These are phyloP conservation scores for Nicotiana rustica DNA, from an alignment of 305 asterid species.

Conservation along the genomic window DNA sequence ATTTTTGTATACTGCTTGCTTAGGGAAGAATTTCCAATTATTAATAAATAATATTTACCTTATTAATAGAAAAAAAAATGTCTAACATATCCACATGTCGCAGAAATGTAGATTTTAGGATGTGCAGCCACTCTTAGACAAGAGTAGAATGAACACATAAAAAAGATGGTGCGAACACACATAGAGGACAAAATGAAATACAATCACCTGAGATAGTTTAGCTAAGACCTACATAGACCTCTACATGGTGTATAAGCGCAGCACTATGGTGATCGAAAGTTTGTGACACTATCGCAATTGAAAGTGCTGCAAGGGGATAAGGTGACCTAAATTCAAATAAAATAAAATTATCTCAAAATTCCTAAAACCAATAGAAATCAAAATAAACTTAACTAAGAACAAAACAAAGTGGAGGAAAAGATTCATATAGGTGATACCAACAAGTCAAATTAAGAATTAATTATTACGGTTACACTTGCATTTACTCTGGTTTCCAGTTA, in stretches of 20 bases:
- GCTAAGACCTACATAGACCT: neutral
- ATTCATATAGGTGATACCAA: slow-evolving; percentile 1
- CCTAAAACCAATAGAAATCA: slow-evolving; percentile 12
- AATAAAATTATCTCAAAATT: neutral
- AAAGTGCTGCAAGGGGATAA: neutral
- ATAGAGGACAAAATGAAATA: neutral
- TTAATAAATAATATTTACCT: neutral
- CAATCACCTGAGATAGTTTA: neutral
- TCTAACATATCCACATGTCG: neutral
- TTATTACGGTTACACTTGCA: neutral
- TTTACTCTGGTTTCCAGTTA: neutral
- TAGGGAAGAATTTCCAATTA: neutral
- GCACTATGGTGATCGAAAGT: neutral
- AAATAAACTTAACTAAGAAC: neutral
- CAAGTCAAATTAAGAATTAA: slow-evolving; percentile 20
- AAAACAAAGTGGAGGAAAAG: neutral
- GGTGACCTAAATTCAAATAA: neutral
- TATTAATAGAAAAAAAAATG: neutral
- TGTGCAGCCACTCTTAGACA: slow-evolving; percentile 1
- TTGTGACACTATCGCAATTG: neutral
- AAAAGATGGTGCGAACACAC: neutral
- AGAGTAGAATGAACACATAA: neutral
- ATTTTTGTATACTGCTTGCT: neutral
- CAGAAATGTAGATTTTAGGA: neutral
- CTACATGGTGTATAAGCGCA: neutral